These are phyloP conservation scores for Pyrenophora graminea DNA, from an alignment of 2,329 filamentous ascomycete genomes.

Conservation along the genomic window DNA sequence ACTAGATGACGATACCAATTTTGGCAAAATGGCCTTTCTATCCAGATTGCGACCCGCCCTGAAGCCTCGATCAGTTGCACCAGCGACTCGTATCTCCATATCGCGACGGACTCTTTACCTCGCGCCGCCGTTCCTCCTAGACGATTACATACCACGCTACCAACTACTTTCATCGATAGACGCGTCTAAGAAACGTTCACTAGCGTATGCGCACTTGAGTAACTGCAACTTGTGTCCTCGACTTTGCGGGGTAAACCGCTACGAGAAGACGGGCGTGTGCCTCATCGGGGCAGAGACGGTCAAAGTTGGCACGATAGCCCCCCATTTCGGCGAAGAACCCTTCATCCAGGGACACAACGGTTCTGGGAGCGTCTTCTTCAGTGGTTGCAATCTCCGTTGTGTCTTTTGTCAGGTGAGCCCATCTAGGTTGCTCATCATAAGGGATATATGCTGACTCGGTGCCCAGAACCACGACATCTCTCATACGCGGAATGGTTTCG, in stretches of 20 bases:
- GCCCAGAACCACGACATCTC: conserved; percentile 74
- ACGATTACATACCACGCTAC: conserved; percentile 74
- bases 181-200: conserved; percentile 72
- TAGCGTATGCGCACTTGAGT: conserved; percentile 73
- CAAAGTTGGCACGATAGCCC: conserved; percentile 82
- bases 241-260: conserved; percentile 78
- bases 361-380: conserved; percentile 81
- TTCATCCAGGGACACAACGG: conserved; percentile 83
- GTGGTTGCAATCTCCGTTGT: conserved; percentile 74
- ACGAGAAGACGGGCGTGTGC: conserved; percentile 76
- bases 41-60: conserved; percentile 19
- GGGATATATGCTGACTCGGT: background rate
- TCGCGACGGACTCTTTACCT: conserved; percentile 52
- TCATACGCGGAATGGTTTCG: conserved; percentile 79
- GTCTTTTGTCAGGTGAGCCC: conserved; percentile 48
- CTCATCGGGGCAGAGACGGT: conserved; percentile 73
- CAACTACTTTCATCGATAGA: conserved; percentile 69
- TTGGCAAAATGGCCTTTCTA: conserved; percentile 4
- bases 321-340: conserved; percentile 79
- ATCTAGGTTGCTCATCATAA: background rate
- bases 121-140: conserved; percentile 70
- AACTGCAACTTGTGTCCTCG: conserved; percentile 83
- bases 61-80: conserved; percentile 1
- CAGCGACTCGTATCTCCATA: background rate
- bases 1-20: background rate